These are phyloP conservation scores for Penicillium atrosanguineum DNA, from an alignment of 495 filamentous ascomycete species.

Conservation along the genomic window DNA sequence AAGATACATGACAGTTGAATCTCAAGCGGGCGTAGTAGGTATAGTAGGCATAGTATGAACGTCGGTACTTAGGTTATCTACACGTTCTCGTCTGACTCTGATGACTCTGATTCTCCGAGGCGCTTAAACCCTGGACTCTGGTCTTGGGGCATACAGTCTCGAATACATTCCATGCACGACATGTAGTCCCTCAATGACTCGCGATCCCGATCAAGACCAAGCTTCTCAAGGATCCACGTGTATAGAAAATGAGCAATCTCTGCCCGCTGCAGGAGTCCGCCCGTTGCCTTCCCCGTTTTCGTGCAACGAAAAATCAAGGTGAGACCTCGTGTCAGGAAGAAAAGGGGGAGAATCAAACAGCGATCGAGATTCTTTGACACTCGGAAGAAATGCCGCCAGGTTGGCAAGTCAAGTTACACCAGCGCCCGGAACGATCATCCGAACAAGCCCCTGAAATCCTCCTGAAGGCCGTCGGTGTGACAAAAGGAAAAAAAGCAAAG, in stretches of 20 bases:
- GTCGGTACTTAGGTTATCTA: background rate
- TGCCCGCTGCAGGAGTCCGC: conserved; percentile 37
- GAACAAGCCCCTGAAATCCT: conserved; percentile 14
- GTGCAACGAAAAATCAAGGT: conserved; percentile 31
- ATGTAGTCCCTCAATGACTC: background rate
- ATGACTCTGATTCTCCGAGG: too few relatives aligned
- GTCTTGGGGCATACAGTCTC: background rate
- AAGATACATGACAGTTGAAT: conserved; percentile 17
- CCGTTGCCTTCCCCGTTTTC: conserved; percentile 38
- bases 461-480: background rate
- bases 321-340: conserved; percentile 1
- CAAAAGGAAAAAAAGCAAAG: background rate
- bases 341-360: conserved; percentile 15
- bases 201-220: background rate
- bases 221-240: conserved; percentile 11
- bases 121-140: background rate
- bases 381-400: conserved; percentile 40
- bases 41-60: too few relatives aligned
- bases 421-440: conserved; percentile 33
- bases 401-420: conserved; percentile 36
- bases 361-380: conserved; percentile 18
- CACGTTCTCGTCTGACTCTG: too few relatives aligned
- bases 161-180: background rate
- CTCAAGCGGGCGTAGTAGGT: too few relatives aligned
- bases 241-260: conserved; percentile 1